Base-by-base conservation (phyloP, 352 stramenopile genomes). In the Phytophthora chlamydospora region DNA sequence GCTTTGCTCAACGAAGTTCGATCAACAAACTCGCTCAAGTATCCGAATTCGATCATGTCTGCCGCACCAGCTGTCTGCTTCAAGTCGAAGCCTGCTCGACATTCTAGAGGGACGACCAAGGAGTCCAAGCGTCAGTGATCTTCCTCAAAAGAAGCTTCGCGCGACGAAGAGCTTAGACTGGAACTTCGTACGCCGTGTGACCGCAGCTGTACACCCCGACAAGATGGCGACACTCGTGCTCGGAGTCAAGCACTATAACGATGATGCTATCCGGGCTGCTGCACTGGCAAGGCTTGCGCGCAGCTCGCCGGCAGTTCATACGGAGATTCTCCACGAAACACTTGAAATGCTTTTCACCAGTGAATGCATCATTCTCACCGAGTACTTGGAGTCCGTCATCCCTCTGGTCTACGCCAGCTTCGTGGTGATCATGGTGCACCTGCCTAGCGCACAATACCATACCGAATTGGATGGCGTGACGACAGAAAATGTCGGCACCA, bases 331-430 rank as follows among this genome's bases (percentile, higher is more conserved):
- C 13, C 41, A 43, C 29, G 33, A 61, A 38, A 44, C 53, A 3
- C 32, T 61, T 8, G 31, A 66, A 19, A 31, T 58, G 2, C 10
- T 61, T 6, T 76, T 66, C 45, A 57, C 61, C 11, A 56, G 36
- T 32, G 66, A 79, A 41, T 79, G 66, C 36, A 33, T 70, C 21
- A 33, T 66, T 5, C 54, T 74, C 2, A 29, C 66, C 11, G 71
- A 75, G 50, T 79, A 72, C 32, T 41, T 66, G 32, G 66, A 79
- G 27, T 54, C 50, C 11, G 42, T 74, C 40, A 65, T 79, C 49
- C 59, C 71, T 0, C n/a, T 66, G 2, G 47, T 74, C 12, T 76
- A 74, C 47, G 42, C 10, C 0, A 50, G 24, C 6, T 65, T 34
- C 19, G 39, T 61, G 27, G 1, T 60, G 1, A 19, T 51, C 11